These are phyloP conservation scores for Xylaria palmicola DNA, from an alignment of 495 filamentous ascomycete species.

Conservation along the genomic window DNA sequence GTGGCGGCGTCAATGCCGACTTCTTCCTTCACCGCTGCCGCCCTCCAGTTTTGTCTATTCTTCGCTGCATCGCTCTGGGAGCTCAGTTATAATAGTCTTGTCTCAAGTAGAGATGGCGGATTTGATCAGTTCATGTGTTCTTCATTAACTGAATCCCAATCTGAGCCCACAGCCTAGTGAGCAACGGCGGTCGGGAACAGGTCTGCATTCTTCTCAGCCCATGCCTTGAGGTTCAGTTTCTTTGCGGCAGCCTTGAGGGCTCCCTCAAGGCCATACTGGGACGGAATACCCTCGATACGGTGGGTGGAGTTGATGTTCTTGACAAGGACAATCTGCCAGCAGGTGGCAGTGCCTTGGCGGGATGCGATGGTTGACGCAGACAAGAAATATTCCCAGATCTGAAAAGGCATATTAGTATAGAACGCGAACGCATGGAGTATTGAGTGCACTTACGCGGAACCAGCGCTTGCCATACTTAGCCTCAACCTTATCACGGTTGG, in stretches of 20 bases:
- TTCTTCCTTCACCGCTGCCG: neutral
- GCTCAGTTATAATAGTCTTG: too few species aligned
- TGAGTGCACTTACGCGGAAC: conserved; percentile 75
- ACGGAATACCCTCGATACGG: conserved; percentile 80
- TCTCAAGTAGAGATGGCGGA: neutral
- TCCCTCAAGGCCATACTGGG: conserved; percentile 72
- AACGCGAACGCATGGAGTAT: neutral
- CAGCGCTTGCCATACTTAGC: conserved; percentile 94
- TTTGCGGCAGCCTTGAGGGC: conserved; percentile 53
- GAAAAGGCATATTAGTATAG: neutral
- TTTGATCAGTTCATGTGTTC: neutral
- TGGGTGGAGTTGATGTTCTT: conserved; percentile 99
- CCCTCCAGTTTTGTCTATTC: neutral
- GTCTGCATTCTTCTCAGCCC: conserved; percentile 45
- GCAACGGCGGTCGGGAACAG: conserved; percentile 41
- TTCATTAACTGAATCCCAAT: neutral
- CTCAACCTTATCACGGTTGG: conserved; percentile 88
- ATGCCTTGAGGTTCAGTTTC: conserved; percentile 42
- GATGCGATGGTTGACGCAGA: conserved; percentile 90
- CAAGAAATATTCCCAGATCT: conserved; percentile 99
- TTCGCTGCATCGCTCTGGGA: too few species aligned
- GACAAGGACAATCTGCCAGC: conserved; percentile 92
- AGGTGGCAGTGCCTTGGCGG: conserved; percentile 88
- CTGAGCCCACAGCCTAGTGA: conserved; percentile 24
- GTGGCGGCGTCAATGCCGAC: neutral